Percentiles rank a stretch among this genome's conserved stretches.
Conservation (phyloP, 306 rosid genomes). For the Medicago lupulina region DNA sequence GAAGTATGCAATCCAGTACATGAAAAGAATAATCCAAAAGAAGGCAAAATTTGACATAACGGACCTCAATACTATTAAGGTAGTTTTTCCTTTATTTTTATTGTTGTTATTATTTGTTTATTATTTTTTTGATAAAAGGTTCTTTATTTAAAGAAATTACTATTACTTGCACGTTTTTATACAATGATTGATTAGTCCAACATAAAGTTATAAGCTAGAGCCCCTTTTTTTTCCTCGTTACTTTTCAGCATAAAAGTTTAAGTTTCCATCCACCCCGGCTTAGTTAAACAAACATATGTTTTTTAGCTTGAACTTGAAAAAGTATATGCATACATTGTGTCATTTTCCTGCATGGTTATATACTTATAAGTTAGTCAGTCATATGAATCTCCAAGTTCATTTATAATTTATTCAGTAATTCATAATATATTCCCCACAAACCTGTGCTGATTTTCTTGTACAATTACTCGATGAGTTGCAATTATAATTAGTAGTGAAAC, state of each 20-base stretch:
- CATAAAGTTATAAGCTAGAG: constrained; percentile 20
- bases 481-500: constrained; percentile 3
- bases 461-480: background rate
- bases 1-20: constrained; percentile 95
- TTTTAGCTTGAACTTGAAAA: constrained; percentile 26
- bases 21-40: constrained; percentile 92
- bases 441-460: constrained; percentile 13
- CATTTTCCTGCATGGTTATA: constrained; percentile 11
- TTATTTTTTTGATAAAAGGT: constrained; percentile 44
- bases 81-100: constrained; percentile 33
- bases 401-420: constrained; percentile 7
- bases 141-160: constrained; percentile 20
- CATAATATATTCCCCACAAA: constrained; percentile 14
- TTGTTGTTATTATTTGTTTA: background rate
- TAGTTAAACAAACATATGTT: constrained; percentile 1
- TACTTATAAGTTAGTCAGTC: constrained; percentile 1
- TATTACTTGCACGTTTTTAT: constrained; percentile 8
- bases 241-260: constrained; percentile 17
- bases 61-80: constrained; percentile 89
- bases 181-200: constrained; percentile 33
- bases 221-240: constrained; percentile 20
- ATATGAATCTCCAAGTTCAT: constrained; percentile 15
- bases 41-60: constrained; percentile 95
- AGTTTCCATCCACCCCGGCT: background rate
- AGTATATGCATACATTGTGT: background rate